phyloP scores from a whole-genome alignment of 2,329 filamentous ascomycete genomes.

The Biscogniauxia marginata region DNA sequence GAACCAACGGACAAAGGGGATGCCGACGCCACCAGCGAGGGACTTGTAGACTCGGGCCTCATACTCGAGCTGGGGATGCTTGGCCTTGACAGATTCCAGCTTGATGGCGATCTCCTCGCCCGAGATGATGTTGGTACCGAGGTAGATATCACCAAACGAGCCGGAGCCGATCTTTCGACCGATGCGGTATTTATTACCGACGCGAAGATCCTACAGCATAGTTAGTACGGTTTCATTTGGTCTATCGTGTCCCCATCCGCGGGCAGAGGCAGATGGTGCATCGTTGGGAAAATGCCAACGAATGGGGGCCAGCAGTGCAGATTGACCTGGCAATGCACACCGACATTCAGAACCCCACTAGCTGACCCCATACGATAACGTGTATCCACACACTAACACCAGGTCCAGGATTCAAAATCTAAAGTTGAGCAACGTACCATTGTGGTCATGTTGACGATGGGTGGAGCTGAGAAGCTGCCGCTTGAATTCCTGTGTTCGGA shows the following conservation, averaged over 20 bases:
- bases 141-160: constrained; percentile 97
- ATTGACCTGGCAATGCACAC: constrained; percentile 13
- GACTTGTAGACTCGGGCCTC: constrained; percentile 91
- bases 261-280: not conserved
- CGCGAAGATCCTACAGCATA: constrained; percentile 78
- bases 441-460: constrained; percentile 33
- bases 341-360: constrained; percentile 12
- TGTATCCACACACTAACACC: not conserved
- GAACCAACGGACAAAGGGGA: constrained; percentile 99
- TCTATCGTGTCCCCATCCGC: not conserved
- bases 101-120: constrained; percentile 99
- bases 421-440: constrained; percentile 29
- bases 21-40: constrained; percentile 93
- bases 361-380: not conserved
- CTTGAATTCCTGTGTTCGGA: constrained; percentile 2
- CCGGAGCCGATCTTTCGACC: constrained; percentile 98
- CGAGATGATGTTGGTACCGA: constrained; percentile 99
- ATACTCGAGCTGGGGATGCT: constrained; percentile 98
- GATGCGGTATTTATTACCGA: constrained; percentile 99
- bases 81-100: constrained; percentile 98
- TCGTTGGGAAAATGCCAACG: not conserved
- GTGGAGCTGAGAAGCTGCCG: constrained; percentile 18
- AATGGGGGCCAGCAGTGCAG: not conserved
- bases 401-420: not conserved
- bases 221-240: constrained; percentile 16